These are phyloP conservation scores for Yarrowia deformans DNA, from an alignment of 805 yeast genomes.

Conservation along the genomic window DNA sequence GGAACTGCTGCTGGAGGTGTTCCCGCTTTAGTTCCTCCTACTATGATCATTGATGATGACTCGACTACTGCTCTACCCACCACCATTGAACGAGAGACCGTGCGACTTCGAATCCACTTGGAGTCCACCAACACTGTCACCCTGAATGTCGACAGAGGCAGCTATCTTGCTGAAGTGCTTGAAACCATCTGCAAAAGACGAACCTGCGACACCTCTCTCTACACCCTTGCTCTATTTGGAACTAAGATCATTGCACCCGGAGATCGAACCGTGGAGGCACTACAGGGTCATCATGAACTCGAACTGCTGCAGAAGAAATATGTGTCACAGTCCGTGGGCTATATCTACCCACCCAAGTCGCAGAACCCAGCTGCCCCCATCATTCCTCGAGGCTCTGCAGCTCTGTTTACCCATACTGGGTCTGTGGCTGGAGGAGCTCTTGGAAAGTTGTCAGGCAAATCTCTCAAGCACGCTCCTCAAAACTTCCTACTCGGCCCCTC, in stretches of 20 bases:
- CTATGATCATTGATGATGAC: slow-evolving; percentile 26
- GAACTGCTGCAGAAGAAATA: slow-evolving; percentile 56
- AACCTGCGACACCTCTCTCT: slow-evolving; percentile 48
- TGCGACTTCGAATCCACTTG: slow-evolving; percentile 40
- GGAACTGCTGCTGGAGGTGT: not conserved
- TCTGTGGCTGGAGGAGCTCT: slow-evolving; percentile 31
- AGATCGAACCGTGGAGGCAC: slow-evolving; percentile 50
- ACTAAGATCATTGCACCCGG: slow-evolving; percentile 43
- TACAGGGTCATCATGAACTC: slow-evolving; percentile 54
- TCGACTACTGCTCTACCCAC: slow-evolving; percentile 20
- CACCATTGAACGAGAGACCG: slow-evolving; percentile 15
- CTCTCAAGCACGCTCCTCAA: slow-evolving; percentile 17
- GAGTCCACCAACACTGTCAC: slow-evolving; percentile 15
- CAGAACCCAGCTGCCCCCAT: slow-evolving; percentile 49
- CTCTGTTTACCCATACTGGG: slow-evolving; percentile 28
- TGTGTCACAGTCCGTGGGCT: slow-evolving; percentile 50
- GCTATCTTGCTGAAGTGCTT: slow-evolving; percentile 45
- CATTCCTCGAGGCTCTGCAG: slow-evolving; percentile 42
- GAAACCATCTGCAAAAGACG: slow-evolving; percentile 49
- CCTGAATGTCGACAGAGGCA: slow-evolving; percentile 41
- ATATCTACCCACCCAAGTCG: slow-evolving; percentile 46
- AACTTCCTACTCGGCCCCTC: slow-evolving; percentile 18
- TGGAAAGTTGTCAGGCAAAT: slow-evolving; percentile 18
- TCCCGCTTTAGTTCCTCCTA: not conserved
- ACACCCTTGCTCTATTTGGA: slow-evolving; percentile 49